Base-by-base conservation (phyloP, 1,139 yeast genomes). In the Nadsonia starkeyi-henricii region DNA sequence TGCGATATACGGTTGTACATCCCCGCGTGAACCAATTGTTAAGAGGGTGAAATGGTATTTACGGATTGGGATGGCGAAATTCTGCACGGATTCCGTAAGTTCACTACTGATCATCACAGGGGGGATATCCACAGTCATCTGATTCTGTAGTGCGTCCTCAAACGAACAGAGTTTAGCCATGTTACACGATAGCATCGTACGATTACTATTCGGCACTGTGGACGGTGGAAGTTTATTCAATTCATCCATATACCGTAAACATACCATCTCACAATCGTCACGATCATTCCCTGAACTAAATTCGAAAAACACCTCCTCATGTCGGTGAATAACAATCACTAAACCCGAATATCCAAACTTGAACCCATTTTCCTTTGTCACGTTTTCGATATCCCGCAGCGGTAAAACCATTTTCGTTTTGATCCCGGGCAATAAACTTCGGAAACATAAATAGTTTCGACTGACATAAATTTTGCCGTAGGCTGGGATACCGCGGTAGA, bases 21-120 rank as follows among this genome's bases (percentile, higher is more conserved):
- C 97, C 43, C 97, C 97, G 50, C 97, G 71, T 0, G 96, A 85
- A 0, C 97, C 97, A 59, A 89, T 89, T 0, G 97, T 89, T 51
- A 89, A 66, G 49, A 88, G 67, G 0, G 86, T 81, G 57, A 89
- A 76, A 43, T 73, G 76, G 54, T 74, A 74, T 1, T 78, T 67
- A 37, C 55, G 48, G 36, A 53, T 45, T 1, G 66, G 65, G 23
- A 51, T 48, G 12, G 47, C 45, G 19, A 50, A 42, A 5, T 42
- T 36, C 19, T 46, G 45, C 7, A 47, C 26, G 1, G 43, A 46
- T 7, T 44, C 42, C 2, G 47, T 42, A 17, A 47, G 33, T 9
- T 47, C 45, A 43, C 44, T 46, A 41, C 60, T 62, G 19, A 59
- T 47, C 15, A 62, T 49, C 30, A 62, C 50, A 0, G 65, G 64